These are phyloP conservation scores for Phaffia australis DNA, from an alignment of 768 basidiomycete genomes.

Conservation along the genomic window DNA sequence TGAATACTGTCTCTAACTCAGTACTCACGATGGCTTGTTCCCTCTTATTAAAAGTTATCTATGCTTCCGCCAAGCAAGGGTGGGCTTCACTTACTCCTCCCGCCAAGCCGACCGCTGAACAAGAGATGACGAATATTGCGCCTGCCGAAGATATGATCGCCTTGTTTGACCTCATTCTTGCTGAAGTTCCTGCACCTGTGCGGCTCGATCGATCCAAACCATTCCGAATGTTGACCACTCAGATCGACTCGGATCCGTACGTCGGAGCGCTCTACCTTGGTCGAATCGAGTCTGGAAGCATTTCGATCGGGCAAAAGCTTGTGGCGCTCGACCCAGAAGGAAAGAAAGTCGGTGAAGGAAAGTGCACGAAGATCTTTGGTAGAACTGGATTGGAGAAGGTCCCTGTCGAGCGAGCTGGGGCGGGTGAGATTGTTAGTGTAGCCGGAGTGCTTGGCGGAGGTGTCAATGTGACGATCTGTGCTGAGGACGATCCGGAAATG, in stretches of 20 bases:
- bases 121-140: constrained; percentile 20
- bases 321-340: constrained; percentile 20
- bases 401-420: constrained; percentile 20
- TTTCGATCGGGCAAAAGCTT: constrained; percentile 21
- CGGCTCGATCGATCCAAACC: constrained; percentile 21
- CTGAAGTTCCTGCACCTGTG: constrained; percentile 22
- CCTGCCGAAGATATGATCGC: constrained; percentile 22
- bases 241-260: constrained; percentile 24
- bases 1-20: too few relatives aligned
- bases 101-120: constrained; percentile 22
- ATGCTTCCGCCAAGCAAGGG: constrained; percentile 26
- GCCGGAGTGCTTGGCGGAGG: constrained; percentile 19
- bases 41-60: not conserved
- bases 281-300: constrained; percentile 19
- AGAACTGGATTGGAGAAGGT: constrained; percentile 23
- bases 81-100: constrained; percentile 22
- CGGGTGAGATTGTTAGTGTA: constrained; percentile 26
- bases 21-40: too few relatives aligned
- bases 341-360: constrained; percentile 22
- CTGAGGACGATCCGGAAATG: constrained; percentile 12
- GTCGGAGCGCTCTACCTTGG: constrained; percentile 26
- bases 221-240: constrained; percentile 25
- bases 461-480: constrained; percentile 21
- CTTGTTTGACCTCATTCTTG: constrained; percentile 26
- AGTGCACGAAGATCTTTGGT: constrained; percentile 25